Conservation (phyloP, 306 rosid species). For the Ormosia semicastrata region DNA sequence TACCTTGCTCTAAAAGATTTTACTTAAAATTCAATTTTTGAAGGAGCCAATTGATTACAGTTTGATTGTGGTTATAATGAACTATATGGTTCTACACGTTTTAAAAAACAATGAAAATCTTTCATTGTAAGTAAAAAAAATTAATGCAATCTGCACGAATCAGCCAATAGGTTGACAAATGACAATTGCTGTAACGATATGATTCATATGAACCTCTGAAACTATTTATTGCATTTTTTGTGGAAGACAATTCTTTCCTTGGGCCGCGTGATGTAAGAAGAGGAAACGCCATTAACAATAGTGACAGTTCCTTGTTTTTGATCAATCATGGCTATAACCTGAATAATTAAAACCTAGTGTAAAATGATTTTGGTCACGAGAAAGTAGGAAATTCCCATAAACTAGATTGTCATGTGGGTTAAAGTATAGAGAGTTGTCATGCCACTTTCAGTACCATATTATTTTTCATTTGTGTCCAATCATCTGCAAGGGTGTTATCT, state of each 20-base stretch:
- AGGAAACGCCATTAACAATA: conserved; percentile 5
- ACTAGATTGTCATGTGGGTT: not conserved
- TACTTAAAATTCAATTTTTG: not conserved
- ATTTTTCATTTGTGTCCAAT: not conserved
- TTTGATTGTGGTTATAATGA: not conserved
- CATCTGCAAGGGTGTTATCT: not conserved
- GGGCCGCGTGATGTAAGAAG: not conserved
- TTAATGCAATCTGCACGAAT: not conserved
- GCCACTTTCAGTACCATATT: not conserved
- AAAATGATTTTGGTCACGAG: conserved; percentile 16
- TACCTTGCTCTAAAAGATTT: not conserved
- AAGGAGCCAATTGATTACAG: not conserved
- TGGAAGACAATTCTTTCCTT: not conserved
- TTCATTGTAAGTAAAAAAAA: not conserved
- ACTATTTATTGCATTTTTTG: not conserved
- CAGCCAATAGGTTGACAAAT: not conserved
- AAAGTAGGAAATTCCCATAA: not conserved
- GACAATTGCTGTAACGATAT: not conserved
- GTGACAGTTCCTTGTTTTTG: not conserved
- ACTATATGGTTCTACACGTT: not conserved
- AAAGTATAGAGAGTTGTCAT: conserved; percentile 10
- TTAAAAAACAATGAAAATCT: not conserved
- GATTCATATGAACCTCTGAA: not conserved
- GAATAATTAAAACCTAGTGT: not conserved
- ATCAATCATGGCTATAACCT: not conserved